Percentiles rank a stretch among this genome's conserved stretches.
These are phyloP conservation scores for Monosporascus cannonballus DNA, from an alignment of 2,329 filamentous ascomycete species.

Conservation along the genomic window DNA sequence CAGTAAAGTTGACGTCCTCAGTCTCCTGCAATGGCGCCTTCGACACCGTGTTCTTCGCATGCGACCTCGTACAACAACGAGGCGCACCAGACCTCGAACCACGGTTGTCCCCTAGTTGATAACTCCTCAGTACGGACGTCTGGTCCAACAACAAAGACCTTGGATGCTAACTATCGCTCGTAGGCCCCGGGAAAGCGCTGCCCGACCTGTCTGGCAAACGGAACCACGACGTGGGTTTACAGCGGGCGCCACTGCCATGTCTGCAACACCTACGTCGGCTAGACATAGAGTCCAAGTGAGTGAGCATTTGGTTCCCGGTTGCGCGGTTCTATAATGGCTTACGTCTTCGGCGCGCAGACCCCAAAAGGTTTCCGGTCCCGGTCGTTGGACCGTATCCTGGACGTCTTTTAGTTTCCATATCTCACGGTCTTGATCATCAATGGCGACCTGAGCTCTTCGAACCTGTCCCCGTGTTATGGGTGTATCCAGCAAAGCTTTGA, in stretches of 20 bases:
- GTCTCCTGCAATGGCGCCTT: conserved; percentile 9
- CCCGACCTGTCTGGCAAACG: conserved; percentile 12
- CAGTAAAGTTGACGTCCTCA: background rate
- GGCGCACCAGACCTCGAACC: conserved; percentile 3
- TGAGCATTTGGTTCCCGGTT: background rate
- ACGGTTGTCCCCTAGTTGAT: conserved; percentile 7
- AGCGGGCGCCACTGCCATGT: conserved; percentile 17
- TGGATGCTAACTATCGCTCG: conserved; percentile 3
- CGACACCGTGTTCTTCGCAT: conserved; percentile 4
- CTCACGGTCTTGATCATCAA: background rate
- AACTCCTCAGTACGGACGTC: conserved; percentile 12
- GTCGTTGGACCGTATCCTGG: background rate
- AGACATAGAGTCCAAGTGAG: background rate
- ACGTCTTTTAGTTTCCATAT: background rate
- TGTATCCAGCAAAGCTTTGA: background rate
- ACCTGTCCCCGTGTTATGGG: background rate
- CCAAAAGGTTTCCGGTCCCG: background rate
- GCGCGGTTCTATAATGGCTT: background rate
- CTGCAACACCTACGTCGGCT: conserved; percentile 17
- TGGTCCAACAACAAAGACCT: conserved; percentile 1
- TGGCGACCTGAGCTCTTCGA: background rate
- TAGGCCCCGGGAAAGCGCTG: conserved; percentile 17
- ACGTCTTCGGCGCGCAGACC: background rate
- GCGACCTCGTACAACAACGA: conserved; percentile 3
- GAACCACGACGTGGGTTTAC: conserved; percentile 15